A percentile compares a stretch with the other conserved stretches of the same genome.
These are phyloP conservation scores for Phytophthora lateralis DNA, from an alignment of 352 stramenopile genomes.

Conservation along the genomic window DNA sequence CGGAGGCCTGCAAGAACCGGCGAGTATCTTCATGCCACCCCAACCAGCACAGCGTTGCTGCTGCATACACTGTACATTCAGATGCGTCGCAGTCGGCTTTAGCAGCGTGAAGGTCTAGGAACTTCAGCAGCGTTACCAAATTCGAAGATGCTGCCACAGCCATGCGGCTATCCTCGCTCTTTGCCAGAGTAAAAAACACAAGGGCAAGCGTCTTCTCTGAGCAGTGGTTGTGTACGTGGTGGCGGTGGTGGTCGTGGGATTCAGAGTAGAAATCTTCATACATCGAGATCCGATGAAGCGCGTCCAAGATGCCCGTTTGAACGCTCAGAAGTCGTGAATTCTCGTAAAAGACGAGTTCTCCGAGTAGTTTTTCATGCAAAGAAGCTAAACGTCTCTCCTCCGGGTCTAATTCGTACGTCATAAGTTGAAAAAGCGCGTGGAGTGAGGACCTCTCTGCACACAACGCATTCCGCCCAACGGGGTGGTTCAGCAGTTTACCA, in stretches of 20 bases:
- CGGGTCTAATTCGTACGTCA: slow-evolving; percentile 26
- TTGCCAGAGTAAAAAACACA: slow-evolving; percentile 62
- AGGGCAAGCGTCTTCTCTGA: slow-evolving; percentile 42
- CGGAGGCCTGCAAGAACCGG: slow-evolving; percentile 29
- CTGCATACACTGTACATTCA: slow-evolving; percentile 45
- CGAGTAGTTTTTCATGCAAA: slow-evolving; percentile 53
- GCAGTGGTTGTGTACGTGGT: slow-evolving; percentile 12
- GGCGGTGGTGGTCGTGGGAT: not conserved
- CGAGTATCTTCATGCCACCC: slow-evolving; percentile 69
- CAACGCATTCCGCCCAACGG: slow-evolving; percentile 48
- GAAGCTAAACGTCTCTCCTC: slow-evolving; percentile 14
- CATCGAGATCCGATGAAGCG: slow-evolving; percentile 33
- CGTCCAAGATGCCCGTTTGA: slow-evolving; percentile 59
- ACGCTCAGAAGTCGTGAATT: slow-evolving; percentile 59
- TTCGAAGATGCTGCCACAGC: slow-evolving; percentile 42
- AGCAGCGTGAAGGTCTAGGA: slow-evolving; percentile 33
- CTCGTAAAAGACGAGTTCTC: slow-evolving; percentile 57
- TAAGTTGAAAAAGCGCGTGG: slow-evolving; percentile 55
- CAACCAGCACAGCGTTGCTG: slow-evolving; percentile 58
- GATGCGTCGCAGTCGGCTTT: slow-evolving; percentile 30
- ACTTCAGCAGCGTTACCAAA: slow-evolving; percentile 45
- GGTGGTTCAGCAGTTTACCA: slow-evolving; percentile 57
- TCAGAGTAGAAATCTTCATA: slow-evolving; percentile 20
- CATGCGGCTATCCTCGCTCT: slow-evolving; percentile 49
- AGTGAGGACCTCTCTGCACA: slow-evolving; percentile 52